These are phyloP conservation scores for Ganoderma sinense DNA, from an alignment of 1,284 basidiomycete species.

Conservation along the genomic window DNA sequence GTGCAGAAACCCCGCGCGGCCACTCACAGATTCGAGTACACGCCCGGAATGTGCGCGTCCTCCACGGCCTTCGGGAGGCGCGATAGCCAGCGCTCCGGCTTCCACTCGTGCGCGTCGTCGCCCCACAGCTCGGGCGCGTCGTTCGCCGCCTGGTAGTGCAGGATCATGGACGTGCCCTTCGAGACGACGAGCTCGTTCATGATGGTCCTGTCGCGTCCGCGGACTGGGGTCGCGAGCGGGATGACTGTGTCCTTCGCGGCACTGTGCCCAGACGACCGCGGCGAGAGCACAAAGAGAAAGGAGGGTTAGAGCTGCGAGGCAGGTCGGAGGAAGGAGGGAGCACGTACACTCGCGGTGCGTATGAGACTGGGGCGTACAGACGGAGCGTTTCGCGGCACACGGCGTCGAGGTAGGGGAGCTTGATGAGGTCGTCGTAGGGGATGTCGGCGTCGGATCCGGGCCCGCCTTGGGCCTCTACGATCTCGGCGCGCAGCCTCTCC, in stretches of 20 bases:
- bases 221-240: constrained; percentile 35
- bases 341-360: neutral
- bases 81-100: constrained; percentile 31
- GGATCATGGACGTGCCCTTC: constrained; percentile 12
- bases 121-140: constrained; percentile 29
- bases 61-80: constrained; percentile 19
- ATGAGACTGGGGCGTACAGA: neutral
- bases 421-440: constrained; percentile 39
- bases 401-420: constrained; percentile 43
- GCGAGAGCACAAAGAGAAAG: neutral
- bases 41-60: constrained; percentile 27
- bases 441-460: constrained; percentile 22
- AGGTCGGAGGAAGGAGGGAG: neutral
- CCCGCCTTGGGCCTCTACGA: constrained; percentile 28
- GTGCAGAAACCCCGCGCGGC: too few species aligned
- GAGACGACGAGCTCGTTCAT: neutral
- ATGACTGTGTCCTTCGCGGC: constrained; percentile 27
- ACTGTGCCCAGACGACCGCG: constrained; percentile 20
- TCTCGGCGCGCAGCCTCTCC: constrained; percentile 34
- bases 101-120: constrained; percentile 33
- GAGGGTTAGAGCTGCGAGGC: neutral
- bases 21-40: constrained; percentile 31
- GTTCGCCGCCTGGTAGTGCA: constrained; percentile 20
- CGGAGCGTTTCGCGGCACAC: constrained; percentile 42
- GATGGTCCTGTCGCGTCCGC: constrained; percentile 8